phyloP scores from a whole-genome alignment of 2,329 filamentous ascomycete genomes.

The Plenodomus lindquistii region DNA sequence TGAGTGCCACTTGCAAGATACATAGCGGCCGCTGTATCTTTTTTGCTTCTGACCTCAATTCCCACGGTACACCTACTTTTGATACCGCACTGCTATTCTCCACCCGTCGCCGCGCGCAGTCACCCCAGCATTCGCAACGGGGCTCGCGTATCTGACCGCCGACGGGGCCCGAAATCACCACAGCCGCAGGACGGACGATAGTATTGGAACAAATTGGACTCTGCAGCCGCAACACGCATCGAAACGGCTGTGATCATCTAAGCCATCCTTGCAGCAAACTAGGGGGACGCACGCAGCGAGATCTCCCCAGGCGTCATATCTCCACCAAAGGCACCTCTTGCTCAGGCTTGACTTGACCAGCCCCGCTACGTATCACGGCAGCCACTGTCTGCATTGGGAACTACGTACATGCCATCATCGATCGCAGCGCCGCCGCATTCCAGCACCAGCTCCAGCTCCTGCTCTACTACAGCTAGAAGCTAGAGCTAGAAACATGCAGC shows the following conservation, averaged over 20 bases:
- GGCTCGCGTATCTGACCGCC: neutral
- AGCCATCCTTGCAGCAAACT: neutral
- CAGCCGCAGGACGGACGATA: neutral
- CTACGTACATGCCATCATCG: slow-evolving; percentile 1
- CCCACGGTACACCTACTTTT: neutral
- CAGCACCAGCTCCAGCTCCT: no score
- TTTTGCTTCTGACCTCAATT: neutral
- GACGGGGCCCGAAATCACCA: neutral
- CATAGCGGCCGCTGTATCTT: neutral
- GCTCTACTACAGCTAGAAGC: no score
- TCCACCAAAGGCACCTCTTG: slow-evolving; percentile 16
- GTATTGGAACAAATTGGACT: neutral
- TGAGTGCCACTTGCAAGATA: neutral
- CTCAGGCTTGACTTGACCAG: no score
- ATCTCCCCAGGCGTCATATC: slow-evolving; percentile 35
- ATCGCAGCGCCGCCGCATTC: neutral
- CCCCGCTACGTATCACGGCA: slow-evolving; percentile 21
- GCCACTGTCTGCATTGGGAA: neutral
- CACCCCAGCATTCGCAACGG: neutral
- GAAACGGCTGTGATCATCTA: no score
- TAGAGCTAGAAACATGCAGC: no score
- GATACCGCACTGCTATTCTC: neutral
- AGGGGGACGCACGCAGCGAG: slow-evolving; percentile 20
- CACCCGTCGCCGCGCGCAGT: neutral
- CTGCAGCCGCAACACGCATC: no score